Conservation (phyloP, 2,329 filamentous ascomycete genomes). For the Chaetomium strumarium region DNA sequence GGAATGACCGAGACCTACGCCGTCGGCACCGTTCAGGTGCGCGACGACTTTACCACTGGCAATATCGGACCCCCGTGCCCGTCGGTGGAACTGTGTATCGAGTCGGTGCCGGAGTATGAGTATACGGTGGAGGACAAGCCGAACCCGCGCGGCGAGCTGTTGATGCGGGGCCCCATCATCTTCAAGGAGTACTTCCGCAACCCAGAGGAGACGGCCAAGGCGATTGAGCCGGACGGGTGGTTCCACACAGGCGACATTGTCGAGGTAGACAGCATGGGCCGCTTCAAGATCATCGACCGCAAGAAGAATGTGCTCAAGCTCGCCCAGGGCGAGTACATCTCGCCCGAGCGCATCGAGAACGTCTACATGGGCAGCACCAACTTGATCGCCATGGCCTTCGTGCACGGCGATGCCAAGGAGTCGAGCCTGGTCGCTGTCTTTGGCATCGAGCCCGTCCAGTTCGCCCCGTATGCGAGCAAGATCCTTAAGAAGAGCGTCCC, state of each 20-base stretch:
- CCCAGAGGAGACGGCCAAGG: slow-evolving; percentile 75
- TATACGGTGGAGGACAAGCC: slow-evolving; percentile 86
- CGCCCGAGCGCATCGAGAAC: slow-evolving; percentile 94
- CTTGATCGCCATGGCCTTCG: slow-evolving; percentile 73
- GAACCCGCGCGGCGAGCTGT: slow-evolving; percentile 80
- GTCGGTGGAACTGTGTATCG: slow-evolving; percentile 68
- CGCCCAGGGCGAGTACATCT: slow-evolving; percentile 95
- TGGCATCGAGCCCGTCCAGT: slow-evolving; percentile 77
- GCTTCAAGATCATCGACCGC: slow-evolving; percentile 90
- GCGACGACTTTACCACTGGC: slow-evolving; percentile 66
- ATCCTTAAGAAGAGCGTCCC: slow-evolving; percentile 63
- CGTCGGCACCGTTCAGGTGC: slow-evolving; percentile 61
- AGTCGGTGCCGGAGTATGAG: slow-evolving; percentile 89
- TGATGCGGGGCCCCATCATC: slow-evolving; percentile 71
- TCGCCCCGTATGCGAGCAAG: slow-evolving; percentile 74
- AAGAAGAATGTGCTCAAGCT: slow-evolving; percentile 99
- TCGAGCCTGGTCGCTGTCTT: slow-evolving; percentile 80
- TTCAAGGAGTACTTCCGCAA: slow-evolving; percentile 91
- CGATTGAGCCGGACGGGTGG: slow-evolving; percentile 84
- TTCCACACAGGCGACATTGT: slow-evolving; percentile 95
- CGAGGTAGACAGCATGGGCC: slow-evolving; percentile 75
- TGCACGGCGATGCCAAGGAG: slow-evolving; percentile 84
- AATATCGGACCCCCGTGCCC: slow-evolving; percentile 73
- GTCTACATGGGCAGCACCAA: slow-evolving; percentile 78
- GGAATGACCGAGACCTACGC: slow-evolving; percentile 94